Percentiles rank a stretch among this genome's conserved stretches.
phyloP scores from a whole-genome alignment of 2,329 filamentous ascomycete genomes.

The Aspergillus flavus region DNA sequence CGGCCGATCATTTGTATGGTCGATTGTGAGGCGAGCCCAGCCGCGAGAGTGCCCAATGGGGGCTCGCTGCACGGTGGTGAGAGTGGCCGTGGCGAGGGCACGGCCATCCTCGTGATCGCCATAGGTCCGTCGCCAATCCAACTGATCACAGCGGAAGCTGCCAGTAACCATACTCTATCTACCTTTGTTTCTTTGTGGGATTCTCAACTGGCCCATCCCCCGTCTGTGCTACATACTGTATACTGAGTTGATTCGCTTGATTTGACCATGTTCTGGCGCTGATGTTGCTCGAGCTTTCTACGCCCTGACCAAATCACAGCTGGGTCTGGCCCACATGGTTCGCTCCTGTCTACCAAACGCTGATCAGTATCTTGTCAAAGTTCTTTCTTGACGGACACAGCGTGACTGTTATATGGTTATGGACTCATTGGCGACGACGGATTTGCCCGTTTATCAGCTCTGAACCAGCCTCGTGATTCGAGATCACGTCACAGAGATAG shows the following conservation, averaged over 20 bases:
- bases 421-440: neutral
- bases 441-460: neutral
- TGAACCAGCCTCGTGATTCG: neutral
- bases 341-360: neutral
- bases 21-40: neutral
- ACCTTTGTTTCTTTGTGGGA: neutral
- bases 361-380: neutral
- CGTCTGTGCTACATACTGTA: neutral
- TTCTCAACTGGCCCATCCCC: neutral
- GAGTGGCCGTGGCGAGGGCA: conserved; percentile 14
- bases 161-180: neutral
- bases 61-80: conserved; percentile 5
- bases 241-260: neutral
- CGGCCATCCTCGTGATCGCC: conserved; percentile 13
- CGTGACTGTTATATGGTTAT: neutral
- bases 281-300: neutral
- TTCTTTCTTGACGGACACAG: neutral
- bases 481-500: neutral
- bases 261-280: neutral
- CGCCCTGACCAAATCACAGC: neutral
- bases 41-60: conserved; percentile 14
- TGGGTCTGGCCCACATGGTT: neutral
- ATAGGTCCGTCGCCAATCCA: conserved; percentile 14
- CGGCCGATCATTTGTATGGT: neutral
- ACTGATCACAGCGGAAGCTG: neutral